Conservation (phyloP, 352 stramenopile species). For the Phytophthora foliorum region DNA sequence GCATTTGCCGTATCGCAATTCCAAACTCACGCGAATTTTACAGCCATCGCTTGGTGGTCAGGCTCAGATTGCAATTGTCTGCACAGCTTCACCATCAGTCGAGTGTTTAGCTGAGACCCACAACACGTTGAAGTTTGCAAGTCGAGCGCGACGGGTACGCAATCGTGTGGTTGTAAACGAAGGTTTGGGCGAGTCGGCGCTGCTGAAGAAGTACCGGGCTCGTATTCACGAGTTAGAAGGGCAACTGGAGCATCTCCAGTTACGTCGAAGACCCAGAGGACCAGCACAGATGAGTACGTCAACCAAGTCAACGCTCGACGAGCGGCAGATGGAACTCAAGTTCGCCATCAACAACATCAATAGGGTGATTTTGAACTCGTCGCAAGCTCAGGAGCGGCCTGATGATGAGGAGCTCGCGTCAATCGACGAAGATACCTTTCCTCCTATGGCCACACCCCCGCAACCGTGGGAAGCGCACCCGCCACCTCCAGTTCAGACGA, state of each 20-base stretch:
- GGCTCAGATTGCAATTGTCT: conserved; percentile 97
- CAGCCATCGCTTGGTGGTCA: conserved; percentile 97
- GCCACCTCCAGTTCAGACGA: conserved; percentile 5
- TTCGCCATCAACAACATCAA: conserved; percentile 89
- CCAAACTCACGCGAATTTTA: conserved; percentile 98
- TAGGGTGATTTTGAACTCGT: conserved; percentile 81
- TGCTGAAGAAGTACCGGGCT: conserved; percentile 75
- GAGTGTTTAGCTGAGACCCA: conserved; percentile 95
- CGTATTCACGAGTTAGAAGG: conserved; percentile 74
- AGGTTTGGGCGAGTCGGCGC: conserved; percentile 66
- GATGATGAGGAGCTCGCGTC: conserved; percentile 42
- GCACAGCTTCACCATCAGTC: conserved; percentile 95
- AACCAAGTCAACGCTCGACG: conserved; percentile 49
- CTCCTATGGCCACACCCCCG: conserved; percentile 17
- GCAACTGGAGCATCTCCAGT: conserved; percentile 68
- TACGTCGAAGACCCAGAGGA: conserved; percentile 43
- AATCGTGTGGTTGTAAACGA: conserved; percentile 94
- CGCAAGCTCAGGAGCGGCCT: conserved; percentile 38
- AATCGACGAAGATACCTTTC: conserved; percentile 42
- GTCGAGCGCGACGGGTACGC: conserved; percentile 93
- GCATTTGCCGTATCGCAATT: conserved; percentile 98
- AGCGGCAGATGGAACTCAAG: conserved; percentile 76
- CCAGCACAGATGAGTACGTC: conserved; percentile 23
- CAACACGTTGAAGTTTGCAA: conserved; percentile 97
- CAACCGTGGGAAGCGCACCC: conserved; percentile 16